Percentiles rank a stretch among this genome's conserved stretches.
These are phyloP conservation scores for Lactarius evosmus DNA, from an alignment of 768 basidiomycete species.

Conservation along the genomic window DNA sequence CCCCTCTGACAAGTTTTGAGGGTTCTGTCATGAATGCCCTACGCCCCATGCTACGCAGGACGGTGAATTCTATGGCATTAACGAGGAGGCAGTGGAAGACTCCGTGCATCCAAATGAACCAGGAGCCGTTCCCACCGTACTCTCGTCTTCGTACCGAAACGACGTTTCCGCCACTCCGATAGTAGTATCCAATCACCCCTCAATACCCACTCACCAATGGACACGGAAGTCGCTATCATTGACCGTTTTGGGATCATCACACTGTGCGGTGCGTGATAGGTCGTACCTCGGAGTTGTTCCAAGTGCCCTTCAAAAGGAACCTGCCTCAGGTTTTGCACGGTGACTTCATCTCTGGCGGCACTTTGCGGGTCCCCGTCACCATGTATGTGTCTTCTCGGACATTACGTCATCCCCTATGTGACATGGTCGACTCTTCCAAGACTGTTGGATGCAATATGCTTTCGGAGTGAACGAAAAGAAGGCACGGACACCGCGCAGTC, in stretches of 20 bases:
- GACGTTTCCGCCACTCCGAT: background rate
- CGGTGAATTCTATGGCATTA: background rate
- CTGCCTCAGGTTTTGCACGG: background rate
- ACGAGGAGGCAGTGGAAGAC: background rate
- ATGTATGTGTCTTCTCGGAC: background rate
- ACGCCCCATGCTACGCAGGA: background rate
- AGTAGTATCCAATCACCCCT: background rate
- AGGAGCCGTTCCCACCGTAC: background rate
- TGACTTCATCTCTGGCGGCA: conserved; percentile 12
- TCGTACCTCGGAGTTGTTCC: background rate
- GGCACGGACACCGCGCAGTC: conserved; percentile 5
- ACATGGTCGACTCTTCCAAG: background rate
- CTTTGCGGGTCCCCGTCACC: conserved; percentile 4
- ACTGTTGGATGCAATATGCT: background rate
- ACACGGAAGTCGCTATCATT: background rate
- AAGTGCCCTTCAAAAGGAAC: background rate
- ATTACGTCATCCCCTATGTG: background rate
- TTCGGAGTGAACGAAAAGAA: conserved; percentile 18
- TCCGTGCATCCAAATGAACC: background rate
- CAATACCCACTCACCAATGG: background rate
- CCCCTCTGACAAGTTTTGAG: background rate
- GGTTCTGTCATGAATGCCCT: background rate
- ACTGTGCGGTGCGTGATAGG: conserved; percentile 1
- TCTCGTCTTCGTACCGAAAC: background rate
- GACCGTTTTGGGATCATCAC: background rate